Evolutionary conservation across 305 asterid genomes (phyloP), one percentile per base, ranked within the genome.

Genomic region (Petunia hybrid): DNA sequence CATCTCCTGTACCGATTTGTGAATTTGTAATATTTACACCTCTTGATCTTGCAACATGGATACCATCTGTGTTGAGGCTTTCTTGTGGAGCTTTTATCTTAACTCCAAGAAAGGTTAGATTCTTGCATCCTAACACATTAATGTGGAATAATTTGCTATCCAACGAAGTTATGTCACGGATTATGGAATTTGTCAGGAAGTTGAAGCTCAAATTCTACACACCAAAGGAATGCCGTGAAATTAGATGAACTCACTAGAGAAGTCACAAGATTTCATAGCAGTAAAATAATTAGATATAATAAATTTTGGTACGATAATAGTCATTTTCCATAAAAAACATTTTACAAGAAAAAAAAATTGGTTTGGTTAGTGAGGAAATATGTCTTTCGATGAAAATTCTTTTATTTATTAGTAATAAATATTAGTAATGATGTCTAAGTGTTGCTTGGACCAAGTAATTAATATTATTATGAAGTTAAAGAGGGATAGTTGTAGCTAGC

Each of bases 131-230:
- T 10, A 86, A 80, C 55, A 90, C 85, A 74, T 86, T 87, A 0
- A 83, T 75, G 78, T 91, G 95, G 76, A 84, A 90, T 14, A 82
- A 84, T 85, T 91, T 91, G 86, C 91, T 89, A 48, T 91, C 88
- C 46, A 82, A 60, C 1, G 88, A 66, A 0, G 91, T 90, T 40
- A 91, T 77, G 46, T 84, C 90, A 0, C 70, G 80, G 4, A 91
- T 82, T 12, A 8, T 22, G 2, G 90, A 79, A 81, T 88, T 84
- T 8, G 82, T 89, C 31, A 91, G 43, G 80, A 83, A 85, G 31
- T 88, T 85, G 79, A 91, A 82, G 84, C 91, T 86, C 84, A 91
- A 38, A 46, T 83, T 87, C 91, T 88, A 63, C 75, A 41, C 7
- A 3, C 0, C 67, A 2, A 8, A 10, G 12, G 35, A 14, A 40